phyloP scores from a whole-genome alignment of 2,329 filamentous ascomycete genomes.

The Clarireedia paspali region DNA sequence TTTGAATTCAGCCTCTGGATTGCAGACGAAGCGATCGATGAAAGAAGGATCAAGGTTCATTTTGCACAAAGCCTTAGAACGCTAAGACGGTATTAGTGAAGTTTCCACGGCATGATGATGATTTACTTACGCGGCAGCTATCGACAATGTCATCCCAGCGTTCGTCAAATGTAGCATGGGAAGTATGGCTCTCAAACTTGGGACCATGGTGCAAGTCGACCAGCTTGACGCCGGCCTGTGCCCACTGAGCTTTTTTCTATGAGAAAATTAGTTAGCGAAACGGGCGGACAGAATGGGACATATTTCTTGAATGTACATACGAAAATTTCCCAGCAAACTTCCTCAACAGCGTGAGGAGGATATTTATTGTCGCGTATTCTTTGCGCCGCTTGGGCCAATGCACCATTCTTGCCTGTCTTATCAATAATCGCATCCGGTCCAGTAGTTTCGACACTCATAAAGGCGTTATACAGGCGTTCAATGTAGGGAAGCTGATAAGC shows the following conservation, averaged over 20 bases:
- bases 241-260: constrained; percentile 8
- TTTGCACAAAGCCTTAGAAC: constrained; percentile 22
- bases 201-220: constrained; percentile 10
- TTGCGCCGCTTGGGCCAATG: constrained; percentile 13
- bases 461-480: constrained; percentile 11
- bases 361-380: constrained; percentile 12
- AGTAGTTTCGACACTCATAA: constrained; percentile 8
- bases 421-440: constrained; percentile 12
- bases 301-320: constrained; percentile 10
- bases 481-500: constrained; percentile 2
- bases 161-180: constrained; percentile 5
- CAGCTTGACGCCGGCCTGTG: constrained; percentile 8
- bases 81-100: neutral
- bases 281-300: neutral
- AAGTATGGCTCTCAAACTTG: constrained; percentile 7
- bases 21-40: constrained; percentile 13
- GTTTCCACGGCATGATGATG: neutral
- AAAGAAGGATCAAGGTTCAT: constrained; percentile 20
- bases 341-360: constrained; percentile 8
- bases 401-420: constrained; percentile 16
- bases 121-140: constrained; percentile 12
- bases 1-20: constrained; percentile 15
- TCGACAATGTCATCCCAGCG: constrained; percentile 13
- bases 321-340: constrained; percentile 17
- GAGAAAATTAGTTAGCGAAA: neutral